phyloP scores from a whole-genome alignment of 108 stramenopile genomes.

The Phaeodactylum tricornutum region DNA sequence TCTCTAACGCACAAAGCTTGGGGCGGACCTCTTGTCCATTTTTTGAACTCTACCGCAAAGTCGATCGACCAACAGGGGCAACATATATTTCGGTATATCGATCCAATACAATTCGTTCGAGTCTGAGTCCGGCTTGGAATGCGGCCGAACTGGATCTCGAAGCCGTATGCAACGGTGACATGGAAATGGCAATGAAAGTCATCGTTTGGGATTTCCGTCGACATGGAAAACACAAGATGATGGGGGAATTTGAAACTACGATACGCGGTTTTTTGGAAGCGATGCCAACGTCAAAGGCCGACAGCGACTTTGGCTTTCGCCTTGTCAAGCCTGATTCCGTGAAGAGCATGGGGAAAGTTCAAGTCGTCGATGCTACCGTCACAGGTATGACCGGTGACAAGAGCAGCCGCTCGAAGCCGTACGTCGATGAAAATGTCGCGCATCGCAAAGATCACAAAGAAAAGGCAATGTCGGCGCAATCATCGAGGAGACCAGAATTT shows the following conservation, averaged over 20 bases:
- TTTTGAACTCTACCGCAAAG: conserved; percentile 55
- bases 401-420: neutral
- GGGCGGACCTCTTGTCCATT: conserved; percentile 68
- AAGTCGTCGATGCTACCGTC: conserved; percentile 23
- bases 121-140: conserved; percentile 65
- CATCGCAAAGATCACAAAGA: neutral
- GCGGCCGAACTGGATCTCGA: conserved; percentile 53
- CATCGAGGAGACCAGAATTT: conserved; percentile 31
- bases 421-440: neutral
- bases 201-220: conserved; percentile 57
- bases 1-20: conserved; percentile 51
- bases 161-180: conserved; percentile 66
- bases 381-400: conserved; percentile 2
- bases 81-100: conserved; percentile 58
- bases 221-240: conserved; percentile 53
- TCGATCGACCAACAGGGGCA: conserved; percentile 55
- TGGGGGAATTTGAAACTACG: conserved; percentile 69
- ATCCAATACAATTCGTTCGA: conserved; percentile 41
- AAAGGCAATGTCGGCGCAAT: neutral
- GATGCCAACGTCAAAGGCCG: conserved; percentile 11
- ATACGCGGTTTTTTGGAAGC: conserved; percentile 27
- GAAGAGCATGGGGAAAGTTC: conserved; percentile 14
- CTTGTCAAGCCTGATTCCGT: conserved; percentile 17
- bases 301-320: conserved; percentile 8
- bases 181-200: conserved; percentile 55